Conservation (phyloP, 1,284 basidiomycete species). For the Trichosporon ovoides region DNA sequence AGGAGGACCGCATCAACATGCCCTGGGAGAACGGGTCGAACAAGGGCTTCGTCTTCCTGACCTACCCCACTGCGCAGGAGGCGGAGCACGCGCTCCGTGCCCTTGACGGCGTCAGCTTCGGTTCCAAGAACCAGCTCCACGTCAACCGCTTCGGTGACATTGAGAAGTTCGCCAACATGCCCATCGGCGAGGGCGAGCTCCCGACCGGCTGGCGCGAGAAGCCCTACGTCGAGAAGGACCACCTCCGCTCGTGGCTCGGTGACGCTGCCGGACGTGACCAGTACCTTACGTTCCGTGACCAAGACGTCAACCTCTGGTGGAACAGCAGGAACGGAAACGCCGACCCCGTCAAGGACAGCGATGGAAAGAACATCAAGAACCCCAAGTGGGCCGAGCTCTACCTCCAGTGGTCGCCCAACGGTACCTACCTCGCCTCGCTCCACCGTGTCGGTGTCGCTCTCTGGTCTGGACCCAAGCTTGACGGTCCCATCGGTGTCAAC, state of each 20-base stretch:
- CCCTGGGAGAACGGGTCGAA: conserved; percentile 77
- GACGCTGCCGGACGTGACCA: conserved; percentile 92
- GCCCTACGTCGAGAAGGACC: conserved; percentile 77
- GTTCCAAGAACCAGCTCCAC: conserved; percentile 76
- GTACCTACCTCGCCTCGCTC: conserved; percentile 88
- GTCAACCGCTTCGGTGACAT: conserved; percentile 91
- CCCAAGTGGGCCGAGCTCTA: conserved; percentile 93
- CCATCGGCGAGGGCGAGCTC: conserved; percentile 73
- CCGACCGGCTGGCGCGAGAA: conserved; percentile 61
- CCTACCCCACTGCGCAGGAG: conserved; percentile 74
- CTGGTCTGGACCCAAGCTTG: conserved; percentile 70
- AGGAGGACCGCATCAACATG: conserved; percentile 68
- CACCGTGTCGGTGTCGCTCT: conserved; percentile 93
- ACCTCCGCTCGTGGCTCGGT: conserved; percentile 89
- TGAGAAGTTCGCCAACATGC: conserved; percentile 72
- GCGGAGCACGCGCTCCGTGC: conserved; percentile 72
- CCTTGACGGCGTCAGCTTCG: conserved; percentile 82
- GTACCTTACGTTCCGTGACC: conserved; percentile 87
- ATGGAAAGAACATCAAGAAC: conserved; percentile 53
- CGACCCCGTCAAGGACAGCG: conserved; percentile 60
- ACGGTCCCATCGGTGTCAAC: conserved; percentile 44
- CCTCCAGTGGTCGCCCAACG: conserved; percentile 93
- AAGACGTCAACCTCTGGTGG: conserved; percentile 89
- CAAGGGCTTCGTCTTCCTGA: conserved; percentile 88
- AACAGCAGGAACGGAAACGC: conserved; percentile 84